These are phyloP conservation scores for Pseudevernia furfuracea DNA, from an alignment of 495 filamentous ascomycete species.

Conservation along the genomic window DNA sequence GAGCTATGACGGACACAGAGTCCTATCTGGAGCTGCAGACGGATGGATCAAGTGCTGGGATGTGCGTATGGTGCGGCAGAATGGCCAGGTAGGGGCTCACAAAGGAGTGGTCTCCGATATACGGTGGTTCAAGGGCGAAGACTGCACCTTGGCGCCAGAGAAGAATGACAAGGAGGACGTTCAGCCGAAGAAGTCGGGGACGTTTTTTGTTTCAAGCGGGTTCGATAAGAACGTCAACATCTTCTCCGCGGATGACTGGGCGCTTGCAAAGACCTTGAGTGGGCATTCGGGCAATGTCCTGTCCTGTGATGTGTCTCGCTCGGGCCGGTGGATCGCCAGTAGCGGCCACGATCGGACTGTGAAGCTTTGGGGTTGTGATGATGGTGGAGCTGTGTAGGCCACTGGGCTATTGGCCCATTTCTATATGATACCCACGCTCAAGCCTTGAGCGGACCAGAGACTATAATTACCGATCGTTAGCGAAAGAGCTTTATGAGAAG, in stretches of 20 bases:
- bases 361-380: constrained; percentile 91
- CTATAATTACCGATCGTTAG: not conserved
- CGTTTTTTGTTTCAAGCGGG: constrained; percentile 82
- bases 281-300: constrained; percentile 89
- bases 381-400: constrained; percentile 38
- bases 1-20: constrained; percentile 80
- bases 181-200: constrained; percentile 35
- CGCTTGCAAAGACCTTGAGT: constrained; percentile 73
- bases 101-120: constrained; percentile 86
- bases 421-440: not conserved
- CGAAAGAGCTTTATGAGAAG: not conserved
- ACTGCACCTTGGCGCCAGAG: constrained; percentile 45
- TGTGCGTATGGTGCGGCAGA: constrained; percentile 74
- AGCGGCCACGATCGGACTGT: constrained; percentile 90
- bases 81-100: constrained; percentile 83
- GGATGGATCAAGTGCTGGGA: constrained; percentile 99
- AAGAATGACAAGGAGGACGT: constrained; percentile 54
- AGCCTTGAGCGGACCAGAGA: not conserved
- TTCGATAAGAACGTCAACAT: constrained; percentile 96
- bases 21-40: constrained; percentile 84
- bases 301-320: constrained; percentile 74
- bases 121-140: constrained; percentile 83
- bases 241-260: constrained; percentile 95
- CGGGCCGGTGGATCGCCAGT: constrained; percentile 87
- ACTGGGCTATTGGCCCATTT: not conserved